Evolutionary conservation across 2,329 filamentous ascomycete genomes (phyloP).

Genomic region (Fusarium aywerte): DNA sequence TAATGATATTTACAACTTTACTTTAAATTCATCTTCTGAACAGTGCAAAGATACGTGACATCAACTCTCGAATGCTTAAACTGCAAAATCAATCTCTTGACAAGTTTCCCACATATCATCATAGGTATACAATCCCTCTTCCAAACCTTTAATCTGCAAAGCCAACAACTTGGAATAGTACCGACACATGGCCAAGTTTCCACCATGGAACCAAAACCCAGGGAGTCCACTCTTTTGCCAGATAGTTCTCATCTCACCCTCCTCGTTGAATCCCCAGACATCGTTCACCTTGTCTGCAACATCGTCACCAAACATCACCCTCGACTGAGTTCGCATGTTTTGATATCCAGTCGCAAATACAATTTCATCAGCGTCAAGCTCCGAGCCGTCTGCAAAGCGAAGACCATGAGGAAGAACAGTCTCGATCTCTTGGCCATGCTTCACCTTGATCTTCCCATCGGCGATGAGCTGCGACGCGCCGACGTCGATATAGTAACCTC

Average conservation of each 20-base stretch:
- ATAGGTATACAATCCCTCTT: conserved; percentile 52
- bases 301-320: conserved; percentile 70
- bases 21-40: background rate
- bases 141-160: conserved; percentile 62
- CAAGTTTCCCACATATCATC: conserved; percentile 41
- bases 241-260: conserved; percentile 66
- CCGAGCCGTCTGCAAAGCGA: conserved; percentile 63
- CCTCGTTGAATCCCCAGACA: conserved; percentile 70
- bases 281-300: conserved; percentile 68
- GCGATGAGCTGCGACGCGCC: conserved; percentile 70
- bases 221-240: conserved; percentile 71
- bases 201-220: conserved; percentile 74
- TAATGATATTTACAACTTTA: background rate
- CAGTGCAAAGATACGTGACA: background rate
- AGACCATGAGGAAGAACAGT: conserved; percentile 60
- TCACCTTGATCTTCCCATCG: conserved; percentile 72
- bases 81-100: background rate
- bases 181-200: conserved; percentile 70
- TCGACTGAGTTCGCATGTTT: conserved; percentile 73
- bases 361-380: conserved; percentile 70
- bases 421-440: conserved; percentile 66
- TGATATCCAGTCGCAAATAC: conserved; percentile 73
- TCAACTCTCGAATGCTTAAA: background rate
- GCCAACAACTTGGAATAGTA: conserved; percentile 67
- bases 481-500: conserved; percentile 78